A percentile compares a stretch with the other conserved stretches of the same genome.
Conservation (phyloP, 306 rosid species). For the Sesbania bispinosa region DNA sequence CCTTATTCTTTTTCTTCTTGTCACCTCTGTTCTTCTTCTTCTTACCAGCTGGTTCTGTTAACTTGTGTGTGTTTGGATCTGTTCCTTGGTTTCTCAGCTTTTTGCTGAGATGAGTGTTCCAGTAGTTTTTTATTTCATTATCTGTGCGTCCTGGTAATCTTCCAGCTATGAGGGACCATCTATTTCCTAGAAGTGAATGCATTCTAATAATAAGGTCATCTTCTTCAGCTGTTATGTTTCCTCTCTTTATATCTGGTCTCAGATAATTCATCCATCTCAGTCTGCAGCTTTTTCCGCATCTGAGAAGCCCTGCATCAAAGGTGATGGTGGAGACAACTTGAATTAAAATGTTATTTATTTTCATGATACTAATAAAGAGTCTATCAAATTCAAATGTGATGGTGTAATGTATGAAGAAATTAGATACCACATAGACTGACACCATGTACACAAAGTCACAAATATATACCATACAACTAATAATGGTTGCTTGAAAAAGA, state of each 20-base stretch:
- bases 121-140: conserved; percentile 80
- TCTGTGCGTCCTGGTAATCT: conserved; percentile 82
- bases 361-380: no score
- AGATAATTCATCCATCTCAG: conserved; percentile 90
- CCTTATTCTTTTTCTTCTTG: conserved; percentile 12
- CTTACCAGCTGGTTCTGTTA: background rate
- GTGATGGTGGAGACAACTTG: background rate
- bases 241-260: conserved; percentile 83
- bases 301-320: conserved; percentile 53
- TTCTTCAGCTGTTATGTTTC: conserved; percentile 72
- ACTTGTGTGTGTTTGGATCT: conserved; percentile 44
- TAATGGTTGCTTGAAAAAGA: no score
- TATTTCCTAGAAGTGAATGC: conserved; percentile 78
- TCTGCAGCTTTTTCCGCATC: conserved; percentile 91
- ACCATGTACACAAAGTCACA: no score
- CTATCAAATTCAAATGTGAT: no score
- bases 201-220: conserved; percentile 75
- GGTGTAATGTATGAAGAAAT: no score
- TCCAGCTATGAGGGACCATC: conserved; percentile 90
- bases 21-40: background rate
- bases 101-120: conserved; percentile 81
- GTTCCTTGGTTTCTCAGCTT: conserved; percentile 44
- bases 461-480: no score
- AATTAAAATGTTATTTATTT: no score
- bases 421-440: no score